Evolutionary conservation across 2,329 filamentous ascomycete genomes (phyloP).

Genomic region (Sporothrix brasiliensis): DNA sequence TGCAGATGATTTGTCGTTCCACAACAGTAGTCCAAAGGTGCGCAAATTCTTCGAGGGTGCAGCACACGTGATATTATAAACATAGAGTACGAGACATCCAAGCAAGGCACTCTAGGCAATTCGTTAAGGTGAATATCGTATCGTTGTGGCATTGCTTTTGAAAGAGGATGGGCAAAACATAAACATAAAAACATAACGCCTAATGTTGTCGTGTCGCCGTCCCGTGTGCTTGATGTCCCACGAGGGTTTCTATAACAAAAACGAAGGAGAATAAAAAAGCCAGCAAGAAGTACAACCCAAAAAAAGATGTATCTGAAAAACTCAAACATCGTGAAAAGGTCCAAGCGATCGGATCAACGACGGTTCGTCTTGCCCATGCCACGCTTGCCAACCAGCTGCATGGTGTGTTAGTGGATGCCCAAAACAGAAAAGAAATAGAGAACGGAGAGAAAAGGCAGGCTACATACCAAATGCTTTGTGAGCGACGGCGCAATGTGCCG

Average conservation of each 20-base stretch:
- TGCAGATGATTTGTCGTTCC: slow-evolving; percentile 11
- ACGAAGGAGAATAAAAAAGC: background rate
- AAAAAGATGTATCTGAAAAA: background rate
- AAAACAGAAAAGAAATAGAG: background rate
- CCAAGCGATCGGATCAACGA: slow-evolving; percentile 52
- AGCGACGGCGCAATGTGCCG: slow-evolving; percentile 80
- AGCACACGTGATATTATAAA: slow-evolving; percentile 11
- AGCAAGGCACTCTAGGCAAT: background rate
- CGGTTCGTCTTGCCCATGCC: slow-evolving; percentile 86
- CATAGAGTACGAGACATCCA: background rate
- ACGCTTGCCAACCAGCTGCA: slow-evolving; percentile 80
- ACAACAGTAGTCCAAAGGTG: slow-evolving; percentile 10
- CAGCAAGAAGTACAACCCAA: slow-evolving; percentile 19
- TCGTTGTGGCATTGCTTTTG: slow-evolving; percentile 26
- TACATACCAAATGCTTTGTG: slow-evolving; percentile 73
- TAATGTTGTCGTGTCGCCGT: slow-evolving; percentile 25
- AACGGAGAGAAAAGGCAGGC: background rate
- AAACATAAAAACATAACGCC: slow-evolving; percentile 5
- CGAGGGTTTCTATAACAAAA: slow-evolving; percentile 22
- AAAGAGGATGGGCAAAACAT: background rate
- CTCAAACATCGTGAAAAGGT: background rate
- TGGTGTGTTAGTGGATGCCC: background rate
- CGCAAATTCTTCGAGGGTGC: background rate
- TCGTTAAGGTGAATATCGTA: slow-evolving; percentile 1
- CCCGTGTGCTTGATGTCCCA: slow-evolving; percentile 23